A percentile compares a stretch with the other conserved stretches of the same genome.
phyloP scores from a whole-genome alignment of 2,329 filamentous ascomycete species.

The Fusarium sp. region DNA sequence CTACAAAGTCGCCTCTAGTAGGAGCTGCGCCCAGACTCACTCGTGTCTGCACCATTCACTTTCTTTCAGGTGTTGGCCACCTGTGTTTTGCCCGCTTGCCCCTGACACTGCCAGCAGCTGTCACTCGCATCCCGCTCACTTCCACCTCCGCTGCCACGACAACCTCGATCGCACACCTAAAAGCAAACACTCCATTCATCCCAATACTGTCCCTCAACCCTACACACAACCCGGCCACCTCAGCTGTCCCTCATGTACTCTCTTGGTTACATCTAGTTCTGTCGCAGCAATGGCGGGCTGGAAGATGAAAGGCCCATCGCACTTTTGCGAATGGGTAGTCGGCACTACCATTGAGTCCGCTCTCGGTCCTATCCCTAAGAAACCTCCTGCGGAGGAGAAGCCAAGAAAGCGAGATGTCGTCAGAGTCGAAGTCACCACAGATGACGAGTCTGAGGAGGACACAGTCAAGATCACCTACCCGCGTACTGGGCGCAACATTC shows the following conservation, averaged over 20 bases:
- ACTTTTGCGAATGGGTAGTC: slow-evolving; percentile 61
- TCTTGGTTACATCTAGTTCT: slow-evolving; percentile 14
- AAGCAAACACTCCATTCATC: not conserved
- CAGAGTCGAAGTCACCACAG: slow-evolving; percentile 63
- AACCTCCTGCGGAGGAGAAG: slow-evolving; percentile 30
- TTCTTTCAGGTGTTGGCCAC: not conserved
- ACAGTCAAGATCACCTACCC: slow-evolving; percentile 66
- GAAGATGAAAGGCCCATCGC: slow-evolving; percentile 40
- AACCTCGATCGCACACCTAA: not conserved
- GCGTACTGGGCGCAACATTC: slow-evolving; percentile 50
- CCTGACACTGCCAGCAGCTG: slow-evolving; percentile 19
- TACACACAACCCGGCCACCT: not conserved
- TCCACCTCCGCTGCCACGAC: not conserved
- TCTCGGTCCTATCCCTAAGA: slow-evolving; percentile 48
- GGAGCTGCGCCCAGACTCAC: not conserved
- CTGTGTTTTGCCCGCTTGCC: slow-evolving; percentile 13
- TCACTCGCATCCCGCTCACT: not conserved
- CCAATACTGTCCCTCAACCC: slow-evolving; percentile 17
- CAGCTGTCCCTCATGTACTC: not conserved
- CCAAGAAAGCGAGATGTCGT: slow-evolving; percentile 53
- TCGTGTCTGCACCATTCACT: no score
- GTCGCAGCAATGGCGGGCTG: slow-evolving; percentile 33
- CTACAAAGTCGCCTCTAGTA: not conserved
- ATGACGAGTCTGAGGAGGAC: slow-evolving; percentile 68
- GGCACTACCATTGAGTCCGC: slow-evolving; percentile 55